Base-by-base conservation (phyloP, 75 land plant genomes). In the Selaginella moellendorffii region DNA sequence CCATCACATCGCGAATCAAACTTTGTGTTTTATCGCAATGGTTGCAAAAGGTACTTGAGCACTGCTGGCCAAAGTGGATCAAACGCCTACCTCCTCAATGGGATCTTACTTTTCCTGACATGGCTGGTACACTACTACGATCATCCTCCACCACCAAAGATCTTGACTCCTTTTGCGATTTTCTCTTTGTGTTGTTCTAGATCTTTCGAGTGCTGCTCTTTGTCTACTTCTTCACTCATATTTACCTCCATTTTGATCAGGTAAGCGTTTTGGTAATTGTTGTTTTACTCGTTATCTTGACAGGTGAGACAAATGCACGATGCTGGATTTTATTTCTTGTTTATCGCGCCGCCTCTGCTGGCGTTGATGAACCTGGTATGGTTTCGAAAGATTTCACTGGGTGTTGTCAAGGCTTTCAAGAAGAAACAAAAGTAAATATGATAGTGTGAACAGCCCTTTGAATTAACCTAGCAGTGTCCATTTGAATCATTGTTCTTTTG, bases 111-210 rank as follows among this genome's bases (percentile, higher is more conserved):
- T 65, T 78, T 84, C 69, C 31, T 79, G 14, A 77, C 84, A 30
- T 88, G 93, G 93, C 75, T 85, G 88, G 93, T 88, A 79, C 76
- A 74, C 68, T 10, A 0, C n/a, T n/a, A n/a, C n/a, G n/a, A n/a
- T n/a, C n/a, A n/a, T n/a, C n/a, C n/a, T n/a, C n/a, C n/a, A n/a
- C n/a, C n/a, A n/a, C n/a, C n/a, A n/a, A n/a, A n/a, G 46, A 14
- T 36, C 5, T 36, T 36, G 10, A 36, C 14, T 36, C 17, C 30
- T 30, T 21, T 30, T 1, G 19, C 52, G 0, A 0, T 24, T 2
- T 52, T 62, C 24, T n/a, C 30, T 1, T n/a, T 27, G 14, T 1
- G 23, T 28, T 17, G 0, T 62, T 29, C 28, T 69, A 87, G 91
- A 66, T 73, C 71, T 87, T 77, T 21, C 73, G 91, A 71, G 70